Evolutionary conservation across 768 basidiomycete species (phyloP), one percentile per base, ranked within the genome.

Genomic region (Tulasnella sp.): DNA sequence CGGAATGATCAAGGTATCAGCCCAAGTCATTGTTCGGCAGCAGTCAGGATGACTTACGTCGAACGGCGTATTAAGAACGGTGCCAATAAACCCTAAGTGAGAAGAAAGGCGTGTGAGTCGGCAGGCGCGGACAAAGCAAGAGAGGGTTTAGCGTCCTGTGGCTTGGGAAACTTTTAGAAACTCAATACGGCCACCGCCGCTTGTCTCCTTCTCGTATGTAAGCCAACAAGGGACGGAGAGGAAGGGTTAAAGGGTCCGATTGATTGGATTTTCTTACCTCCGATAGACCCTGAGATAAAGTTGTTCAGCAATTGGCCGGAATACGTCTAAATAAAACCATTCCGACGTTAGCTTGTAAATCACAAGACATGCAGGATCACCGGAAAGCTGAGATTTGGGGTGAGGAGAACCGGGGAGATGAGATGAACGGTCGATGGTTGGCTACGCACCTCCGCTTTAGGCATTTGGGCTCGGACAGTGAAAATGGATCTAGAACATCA

Each of bases 31-130:
- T 68, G 12, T 68, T 68, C 62, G 62, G 62, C 27, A 68, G 62
- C 19, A 34, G n/a, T 21, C 27, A 36, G n/a, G 68, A 38, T 34
- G 21, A 84, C 91, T 83, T 84, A 93, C 92, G 84, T 83, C 79
- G 86, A 87, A 88, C 1, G 98, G 98, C 1, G 98, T 99, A 87
- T 99, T 99, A 76, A 99, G 78, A 1, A 90, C 88, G 1, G 96
- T 98, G 68, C 97, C 96, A 79, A 86, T 83, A 74, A 84, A 84
- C 0, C 77, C 76, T 77, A 62, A 44, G 44, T 19, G 27, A 42
- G 44, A 36, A 42, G 52, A 48, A 75, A 36, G 39, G 44, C 21
- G 75, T 75, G 75, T 48, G 62, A 68, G 62, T 68, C 27, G 31
- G 27, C 62, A 68, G 62, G 34, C 31, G 58, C 58, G 58, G 58